Evolutionary conservation across 441 rosid genomes (phyloP).

Genomic region (Adansonia gregorii): DNA sequence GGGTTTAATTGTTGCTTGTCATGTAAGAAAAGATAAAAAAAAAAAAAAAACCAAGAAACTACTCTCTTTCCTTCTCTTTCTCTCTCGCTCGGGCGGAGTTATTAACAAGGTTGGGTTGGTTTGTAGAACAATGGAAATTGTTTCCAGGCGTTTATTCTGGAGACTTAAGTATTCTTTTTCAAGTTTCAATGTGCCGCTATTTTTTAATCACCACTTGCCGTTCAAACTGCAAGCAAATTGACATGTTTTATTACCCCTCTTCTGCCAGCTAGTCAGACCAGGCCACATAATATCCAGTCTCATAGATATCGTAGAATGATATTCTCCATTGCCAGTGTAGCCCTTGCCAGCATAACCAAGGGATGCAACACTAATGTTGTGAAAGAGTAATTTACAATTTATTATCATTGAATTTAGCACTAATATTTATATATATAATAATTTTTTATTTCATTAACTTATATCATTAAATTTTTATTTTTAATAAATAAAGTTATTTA

Average conservation of each 20-base stretch:
- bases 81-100: conserved; percentile 14
- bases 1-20: conserved; percentile 36
- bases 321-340: too few species aligned
- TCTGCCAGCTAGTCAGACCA: background rate
- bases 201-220: conserved; percentile 23
- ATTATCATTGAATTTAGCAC: too few species aligned
- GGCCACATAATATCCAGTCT: background rate
- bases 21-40: conserved; percentile 36
- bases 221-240: background rate
- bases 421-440: too few species aligned
- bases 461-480: too few species aligned
- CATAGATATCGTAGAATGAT: background rate
- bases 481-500: too few species aligned
- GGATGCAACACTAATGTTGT: too few species aligned
- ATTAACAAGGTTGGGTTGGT: conserved; percentile 24
- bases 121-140: conserved; percentile 22
- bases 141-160: conserved; percentile 42
- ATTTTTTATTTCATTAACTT: too few species aligned
- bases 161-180: background rate
- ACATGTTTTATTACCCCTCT: background rate
- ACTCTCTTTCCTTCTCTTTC: background rate
- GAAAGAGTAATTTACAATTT: too few species aligned
- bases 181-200: background rate
- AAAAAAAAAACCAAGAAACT: conserved; percentile 25
- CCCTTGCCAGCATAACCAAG: too few species aligned